Conservation (phyloP, 495 filamentous ascomycete genomes). For the Cercophora newfieldiana region DNA sequence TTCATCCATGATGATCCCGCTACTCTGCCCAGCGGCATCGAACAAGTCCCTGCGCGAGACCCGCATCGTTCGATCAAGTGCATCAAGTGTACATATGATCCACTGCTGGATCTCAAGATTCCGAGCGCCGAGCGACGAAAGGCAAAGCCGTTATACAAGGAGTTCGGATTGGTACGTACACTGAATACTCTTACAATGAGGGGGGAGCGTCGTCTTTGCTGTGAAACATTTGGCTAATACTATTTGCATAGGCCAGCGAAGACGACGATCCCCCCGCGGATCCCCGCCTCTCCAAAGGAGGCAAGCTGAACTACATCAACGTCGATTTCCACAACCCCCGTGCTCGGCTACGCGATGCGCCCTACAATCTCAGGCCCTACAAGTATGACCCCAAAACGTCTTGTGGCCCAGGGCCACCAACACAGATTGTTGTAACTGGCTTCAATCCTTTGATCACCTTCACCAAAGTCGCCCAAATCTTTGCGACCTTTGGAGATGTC, state of each 20-base stretch:
- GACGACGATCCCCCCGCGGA: conserved; percentile 69
- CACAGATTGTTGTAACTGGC: conserved; percentile 85
- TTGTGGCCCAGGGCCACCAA: conserved; percentile 83
- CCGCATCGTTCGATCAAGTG: conserved; percentile 63
- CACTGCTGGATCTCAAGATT: conserved; percentile 53
- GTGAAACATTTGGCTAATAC: conserved; percentile 53
- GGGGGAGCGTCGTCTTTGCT: conserved; percentile 58
- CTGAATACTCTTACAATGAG: conserved; percentile 36
- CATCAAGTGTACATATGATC: conserved; percentile 72
- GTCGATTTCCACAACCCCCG: conserved; percentile 71
- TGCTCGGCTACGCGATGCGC: conserved; percentile 68
- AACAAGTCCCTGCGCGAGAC: conserved; percentile 61
- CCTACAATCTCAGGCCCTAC: conserved; percentile 76
- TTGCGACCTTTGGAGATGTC: conserved; percentile 86
- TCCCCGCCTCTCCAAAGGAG: conserved; percentile 68
- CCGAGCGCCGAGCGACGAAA: conserved; percentile 64
- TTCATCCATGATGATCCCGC: conserved; percentile 48
- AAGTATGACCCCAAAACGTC: conserved; percentile 76
- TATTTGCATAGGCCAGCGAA: conserved; percentile 52
- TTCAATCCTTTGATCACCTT: conserved; percentile 87
- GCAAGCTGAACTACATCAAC: conserved; percentile 57
- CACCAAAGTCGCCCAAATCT: conserved; percentile 74
- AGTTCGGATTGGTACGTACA: conserved; percentile 68
- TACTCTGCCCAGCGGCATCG: conserved; percentile 44
- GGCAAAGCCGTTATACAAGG: conserved; percentile 66